Evolutionary conservation across 495 filamentous ascomycete species (phyloP).

Genomic region (Parachaetomium inaequale): DNA sequence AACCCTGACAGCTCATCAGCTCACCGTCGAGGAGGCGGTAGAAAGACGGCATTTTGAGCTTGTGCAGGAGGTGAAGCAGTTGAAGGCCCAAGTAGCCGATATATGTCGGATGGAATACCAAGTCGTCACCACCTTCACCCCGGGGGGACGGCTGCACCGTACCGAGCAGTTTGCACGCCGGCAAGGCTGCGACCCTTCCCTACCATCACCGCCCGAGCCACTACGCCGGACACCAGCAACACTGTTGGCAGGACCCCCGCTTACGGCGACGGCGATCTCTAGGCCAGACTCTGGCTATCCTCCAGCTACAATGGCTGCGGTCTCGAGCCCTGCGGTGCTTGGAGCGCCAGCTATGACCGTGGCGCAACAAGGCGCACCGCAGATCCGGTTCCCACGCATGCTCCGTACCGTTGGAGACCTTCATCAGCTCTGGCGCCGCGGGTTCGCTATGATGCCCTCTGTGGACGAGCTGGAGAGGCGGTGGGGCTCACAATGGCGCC

Average conservation of each 20-base stretch:
- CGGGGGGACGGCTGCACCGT: background rate
- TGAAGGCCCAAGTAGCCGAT: background rate
- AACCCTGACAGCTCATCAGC: background rate
- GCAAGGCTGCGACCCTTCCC: background rate
- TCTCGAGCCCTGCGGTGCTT: background rate
- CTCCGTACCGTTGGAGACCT: background rate
- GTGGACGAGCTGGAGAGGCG: background rate
- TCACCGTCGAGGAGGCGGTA: background rate
- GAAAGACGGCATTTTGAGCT: background rate
- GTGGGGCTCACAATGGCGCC: background rate
- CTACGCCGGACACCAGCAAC: background rate
- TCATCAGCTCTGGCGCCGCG: background rate
- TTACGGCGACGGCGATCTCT: background rate
- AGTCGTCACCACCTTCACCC: background rate
- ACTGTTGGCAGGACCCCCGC: background rate
- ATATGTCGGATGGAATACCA: constrained; percentile 1
- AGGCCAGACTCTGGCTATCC: background rate
- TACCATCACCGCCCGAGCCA: background rate
- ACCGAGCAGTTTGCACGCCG: background rate
- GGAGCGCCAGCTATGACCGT: background rate
- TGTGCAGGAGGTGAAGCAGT: background rate
- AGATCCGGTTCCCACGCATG: background rate
- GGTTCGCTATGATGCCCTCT: background rate
- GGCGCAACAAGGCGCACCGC: background rate
- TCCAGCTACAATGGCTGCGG: background rate